Conservation (phyloP, 371 early-diverging fungal species). For the Chytridium lagenaria region DNA sequence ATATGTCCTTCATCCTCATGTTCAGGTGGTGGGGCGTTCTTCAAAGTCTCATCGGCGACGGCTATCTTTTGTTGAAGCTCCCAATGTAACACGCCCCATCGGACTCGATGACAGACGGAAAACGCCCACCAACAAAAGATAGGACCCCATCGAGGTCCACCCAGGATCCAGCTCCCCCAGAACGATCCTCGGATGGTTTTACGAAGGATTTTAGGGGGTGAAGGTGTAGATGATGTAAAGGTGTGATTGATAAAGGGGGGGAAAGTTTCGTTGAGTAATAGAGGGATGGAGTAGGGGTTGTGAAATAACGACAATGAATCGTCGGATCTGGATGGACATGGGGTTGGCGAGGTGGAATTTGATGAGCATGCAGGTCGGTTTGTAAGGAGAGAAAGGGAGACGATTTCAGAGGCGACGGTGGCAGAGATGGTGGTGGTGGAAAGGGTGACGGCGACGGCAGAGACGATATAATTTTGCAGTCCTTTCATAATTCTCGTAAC, state of each 20-base stretch:
- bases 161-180: constrained; percentile 21
- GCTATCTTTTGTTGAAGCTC: constrained; percentile 5
- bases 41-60: not conserved
- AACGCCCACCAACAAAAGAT: constrained; percentile 6
- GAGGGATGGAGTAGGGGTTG: not conserved
- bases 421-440: not conserved
- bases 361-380: not conserved
- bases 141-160: constrained; percentile 15
- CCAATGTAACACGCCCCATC: constrained; percentile 10
- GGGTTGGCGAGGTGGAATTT: not conserved
- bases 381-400: not conserved
- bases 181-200: not conserved
- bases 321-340: not conserved
- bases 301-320: not conserved
- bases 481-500: too few relatives aligned
- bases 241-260: not conserved
- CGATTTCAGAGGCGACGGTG: not conserved
- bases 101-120: not conserved
- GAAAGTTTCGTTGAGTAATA: not conserved
- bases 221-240: not conserved
- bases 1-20: constrained; percentile 15
- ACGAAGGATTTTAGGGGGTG: not conserved
- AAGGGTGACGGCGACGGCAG: constrained; percentile 1
- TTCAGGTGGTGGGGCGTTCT: not conserved
- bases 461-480: not conserved